Base-by-base conservation (phyloP, 805 yeast species). In the Saccharomycopsis vini region DNA sequence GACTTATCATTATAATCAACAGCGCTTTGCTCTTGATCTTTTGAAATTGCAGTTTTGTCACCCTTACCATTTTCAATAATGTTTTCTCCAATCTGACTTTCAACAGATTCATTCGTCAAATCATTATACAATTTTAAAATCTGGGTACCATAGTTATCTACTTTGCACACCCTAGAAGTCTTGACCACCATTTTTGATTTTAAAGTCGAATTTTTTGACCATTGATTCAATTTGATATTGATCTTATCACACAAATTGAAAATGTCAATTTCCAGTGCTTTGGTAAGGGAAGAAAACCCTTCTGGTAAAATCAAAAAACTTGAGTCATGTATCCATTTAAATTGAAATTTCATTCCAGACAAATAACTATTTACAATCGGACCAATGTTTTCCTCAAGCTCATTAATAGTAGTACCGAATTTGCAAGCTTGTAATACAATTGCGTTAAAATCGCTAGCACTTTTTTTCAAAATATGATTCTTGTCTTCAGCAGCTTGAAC, bases 351-450 rank as follows among this genome's bases (percentile, higher is more conserved):
- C n/a, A 73, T 43, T 3, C 48, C 51, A 2, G 64, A 58, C 6
- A 38, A 9, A 53, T 18, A 1, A 50, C 28, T 19, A 32, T 26
- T 32, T 58, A 18, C 61, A 7, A 58, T 38, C 2, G 50, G 50
- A 12, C 23, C 37, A 15, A 71, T 56, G 7, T 59, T 54, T 0
- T 46, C 53, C 39, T 66, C 70, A 9, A 79, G 50, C 16, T 68
- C 72, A 6, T 67, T 69, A 41, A 60, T 62, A 0, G 77, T 69
- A 1, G 72, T 65, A 1, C 84, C 85, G 40, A 71, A 63, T 31
- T 72, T 71, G 2, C 75, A 64, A 43, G 75, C 78, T 29, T 63
- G 62, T 10, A 82, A 67, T 13, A 73, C 53, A 41, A 81, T 63
- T 1, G 82, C 77, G 58, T 81, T 81, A 59, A 55, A 57, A 10